Evolutionary conservation across 371 early-diverging fungal genomes (phyloP), one percentile per base, ranked within the genome.

Genomic region (Mucor indicus): DNA sequence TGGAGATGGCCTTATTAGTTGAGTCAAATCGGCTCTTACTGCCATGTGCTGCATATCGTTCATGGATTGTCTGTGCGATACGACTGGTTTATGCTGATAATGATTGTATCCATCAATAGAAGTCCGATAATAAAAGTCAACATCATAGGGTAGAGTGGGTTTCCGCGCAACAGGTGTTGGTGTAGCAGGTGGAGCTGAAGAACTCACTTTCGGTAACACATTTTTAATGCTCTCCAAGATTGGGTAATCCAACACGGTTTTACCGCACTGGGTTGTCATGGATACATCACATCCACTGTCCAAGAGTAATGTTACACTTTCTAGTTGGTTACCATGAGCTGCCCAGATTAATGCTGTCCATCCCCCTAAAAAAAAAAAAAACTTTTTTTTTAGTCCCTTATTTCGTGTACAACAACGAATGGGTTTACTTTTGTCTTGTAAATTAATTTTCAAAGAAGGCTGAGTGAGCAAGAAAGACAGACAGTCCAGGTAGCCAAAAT

Each of bases 261-360:
- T 78, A 1, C 92, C 93, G 16, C 72, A 64, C 21, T 70, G 60
- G 0, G 89, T 85, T 40, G 68, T 71, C 8, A 83, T 56, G 5
- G 67, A 57, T 4, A 79, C 63, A 19, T 79, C 67, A 15, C 93
- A 95, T 2, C 92, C 92, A 44, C 72, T 50, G 16, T 81, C 79
- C 23, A 95, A 50, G 16, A 95, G 70, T 20, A 85, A 38, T 39
- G 75, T 65, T 23, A 87, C 86, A 33, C 81, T 66, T 11, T 67
- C 64, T 21, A 73, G 70, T 64, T 90, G 84, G 41, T 83, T 72
- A 62, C 87, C 90, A 44, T 83, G 80, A 40, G 84, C 81, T 3
- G 93, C 93, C 96, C 96, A 96, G 69, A 92, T 79, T 31, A 95
- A 75, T 17, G 94, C 87, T 19, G 94, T 90, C 96, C 96, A 96